Percentiles rank a stretch among this genome's conserved stretches.
phyloP scores from a whole-genome alignment of 257 asterid species.

The Przewalskia tangutica region DNA sequence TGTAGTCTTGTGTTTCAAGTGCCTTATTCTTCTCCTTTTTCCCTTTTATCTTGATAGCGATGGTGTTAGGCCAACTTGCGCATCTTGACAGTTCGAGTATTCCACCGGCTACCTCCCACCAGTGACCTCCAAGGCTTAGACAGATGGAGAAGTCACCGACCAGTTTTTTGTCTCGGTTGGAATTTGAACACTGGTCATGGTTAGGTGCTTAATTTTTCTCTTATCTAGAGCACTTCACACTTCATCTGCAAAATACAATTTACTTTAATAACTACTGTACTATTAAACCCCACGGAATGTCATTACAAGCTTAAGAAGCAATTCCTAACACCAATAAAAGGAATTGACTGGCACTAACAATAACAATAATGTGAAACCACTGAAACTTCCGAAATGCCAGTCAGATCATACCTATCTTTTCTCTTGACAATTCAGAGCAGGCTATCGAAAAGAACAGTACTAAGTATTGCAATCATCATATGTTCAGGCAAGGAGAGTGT shows the following conservation, averaged over 20 bases:
- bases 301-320: not conserved
- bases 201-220: not conserved
- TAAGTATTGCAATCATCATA: not conserved
- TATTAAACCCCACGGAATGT: not conserved
- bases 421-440: not conserved
- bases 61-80: not conserved
- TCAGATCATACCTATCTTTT: not conserved
- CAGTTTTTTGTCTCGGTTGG: not conserved
- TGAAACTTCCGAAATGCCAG: not conserved
- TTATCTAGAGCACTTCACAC: not conserved
- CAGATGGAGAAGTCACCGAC: not conserved
- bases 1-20: slow-evolving; percentile 2
- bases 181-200: not conserved
- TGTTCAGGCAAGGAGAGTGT: not conserved
- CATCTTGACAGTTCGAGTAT: not conserved
- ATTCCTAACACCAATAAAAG: not conserved
- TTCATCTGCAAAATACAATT: not conserved
- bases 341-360: not conserved
- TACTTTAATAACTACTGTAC: not conserved
- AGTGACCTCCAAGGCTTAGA: not conserved
- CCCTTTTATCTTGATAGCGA: not conserved
- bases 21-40: not conserved
- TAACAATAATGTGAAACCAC: not conserved
- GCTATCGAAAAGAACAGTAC: not conserved
- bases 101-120: not conserved